Conservation (phyloP, 306 rosid species). For the Trifolium repens region DNA sequence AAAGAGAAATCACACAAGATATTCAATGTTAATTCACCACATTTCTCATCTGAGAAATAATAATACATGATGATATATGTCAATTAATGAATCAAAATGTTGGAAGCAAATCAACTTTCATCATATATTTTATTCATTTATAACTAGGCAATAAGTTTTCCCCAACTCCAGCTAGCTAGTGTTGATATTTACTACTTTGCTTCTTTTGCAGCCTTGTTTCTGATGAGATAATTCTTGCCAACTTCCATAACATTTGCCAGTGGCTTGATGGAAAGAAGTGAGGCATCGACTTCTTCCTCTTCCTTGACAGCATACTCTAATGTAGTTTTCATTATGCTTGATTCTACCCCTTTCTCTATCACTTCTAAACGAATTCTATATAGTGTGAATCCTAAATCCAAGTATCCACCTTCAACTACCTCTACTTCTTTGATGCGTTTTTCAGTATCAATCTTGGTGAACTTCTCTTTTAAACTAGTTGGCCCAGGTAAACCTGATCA, state of each 20-base stretch:
- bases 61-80: neutral
- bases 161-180: no score
- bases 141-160: neutral
- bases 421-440: conserved; percentile 59
- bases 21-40: no score
- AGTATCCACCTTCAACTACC: conserved; percentile 65
- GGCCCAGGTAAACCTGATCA: conserved; percentile 42
- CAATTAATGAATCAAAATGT: neutral
- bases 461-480: conserved; percentile 50
- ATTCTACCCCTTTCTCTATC: conserved; percentile 45
- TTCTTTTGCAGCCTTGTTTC: conserved; percentile 37
- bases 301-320: conserved; percentile 63
- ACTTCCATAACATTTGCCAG: conserved; percentile 10
- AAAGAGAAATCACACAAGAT: no score
- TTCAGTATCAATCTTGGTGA: conserved; percentile 60
- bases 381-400: conserved; percentile 60
- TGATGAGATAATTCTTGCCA: conserved; percentile 42
- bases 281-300: conserved; percentile 54
- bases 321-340: conserved; percentile 52
- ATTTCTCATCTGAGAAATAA: no score
- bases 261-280: conserved; percentile 51
- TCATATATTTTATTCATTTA: neutral
- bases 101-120: neutral
- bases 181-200: neutral
- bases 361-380: conserved; percentile 52